Conservation (phyloP, 352 stramenopile genomes). For the Pythium myriotylum region DNA sequence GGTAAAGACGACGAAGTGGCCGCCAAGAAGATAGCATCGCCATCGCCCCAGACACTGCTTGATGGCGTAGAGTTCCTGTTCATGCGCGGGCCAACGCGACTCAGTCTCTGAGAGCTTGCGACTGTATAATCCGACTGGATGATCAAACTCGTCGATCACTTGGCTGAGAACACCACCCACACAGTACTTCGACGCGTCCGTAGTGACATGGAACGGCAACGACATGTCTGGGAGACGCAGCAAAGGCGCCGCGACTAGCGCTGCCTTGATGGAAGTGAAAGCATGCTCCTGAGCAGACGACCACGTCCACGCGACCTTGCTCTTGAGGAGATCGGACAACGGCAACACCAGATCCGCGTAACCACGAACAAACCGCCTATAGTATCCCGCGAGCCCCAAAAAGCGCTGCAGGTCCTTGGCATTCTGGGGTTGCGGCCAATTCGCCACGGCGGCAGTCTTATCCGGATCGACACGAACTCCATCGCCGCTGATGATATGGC, state of each 20-base stretch:
- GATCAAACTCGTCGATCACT: not conserved
- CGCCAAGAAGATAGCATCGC: constrained; percentile 23
- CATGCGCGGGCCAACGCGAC: constrained; percentile 10
- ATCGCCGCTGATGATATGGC: constrained; percentile 17
- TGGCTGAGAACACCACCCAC: constrained; percentile 14
- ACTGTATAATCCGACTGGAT: constrained; percentile 16
- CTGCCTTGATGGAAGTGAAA: constrained; percentile 21
- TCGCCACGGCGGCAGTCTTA: constrained; percentile 17
- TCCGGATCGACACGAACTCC: constrained; percentile 6
- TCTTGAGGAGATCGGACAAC: constrained; percentile 23
- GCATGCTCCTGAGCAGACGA: constrained; percentile 4
- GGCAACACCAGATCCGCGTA: constrained; percentile 25
- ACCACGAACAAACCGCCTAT: constrained; percentile 23
- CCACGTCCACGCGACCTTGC: constrained; percentile 19
- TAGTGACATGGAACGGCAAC: constrained; percentile 14
- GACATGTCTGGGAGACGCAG: constrained; percentile 14
- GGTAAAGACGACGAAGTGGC: constrained; percentile 15
- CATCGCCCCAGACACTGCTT: constrained; percentile 17
- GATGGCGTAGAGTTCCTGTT: constrained; percentile 23
- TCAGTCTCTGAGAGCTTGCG: constrained; percentile 13
- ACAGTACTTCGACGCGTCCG: constrained; percentile 4
- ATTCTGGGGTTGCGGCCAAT: constrained; percentile 12
- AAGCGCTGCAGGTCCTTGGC: constrained; percentile 23
- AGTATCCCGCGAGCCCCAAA: constrained; percentile 29
- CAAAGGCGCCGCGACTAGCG: constrained; percentile 9